A percentile compares a stretch with the other conserved stretches of the same genome.
These are phyloP conservation scores for Tuber melanosporum DNA, from an alignment of 495 filamentous ascomycete genomes.

Conservation along the genomic window DNA sequence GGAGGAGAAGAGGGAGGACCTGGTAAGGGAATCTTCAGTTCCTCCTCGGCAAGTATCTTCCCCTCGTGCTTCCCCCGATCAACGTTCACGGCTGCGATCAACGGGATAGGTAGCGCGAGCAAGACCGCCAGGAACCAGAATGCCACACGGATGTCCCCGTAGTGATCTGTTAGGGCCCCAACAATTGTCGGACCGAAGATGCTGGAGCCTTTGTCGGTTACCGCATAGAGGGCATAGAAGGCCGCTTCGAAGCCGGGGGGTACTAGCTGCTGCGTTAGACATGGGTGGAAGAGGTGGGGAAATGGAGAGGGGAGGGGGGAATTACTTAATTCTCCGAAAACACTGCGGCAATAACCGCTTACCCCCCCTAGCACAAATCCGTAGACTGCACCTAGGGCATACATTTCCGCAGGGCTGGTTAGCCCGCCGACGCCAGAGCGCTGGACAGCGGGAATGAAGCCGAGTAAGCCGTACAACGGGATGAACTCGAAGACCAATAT, in stretches of 20 bases:
- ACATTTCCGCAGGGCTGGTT: slow-evolving; percentile 96
- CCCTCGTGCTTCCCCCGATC: slow-evolving; percentile 79
- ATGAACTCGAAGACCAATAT: slow-evolving; percentile 87
- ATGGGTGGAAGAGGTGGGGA: background rate
- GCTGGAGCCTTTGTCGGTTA: slow-evolving; percentile 94
- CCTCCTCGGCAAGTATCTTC: slow-evolving; percentile 36
- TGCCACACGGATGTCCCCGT: slow-evolving; percentile 83
- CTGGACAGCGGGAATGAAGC: slow-evolving; percentile 76
- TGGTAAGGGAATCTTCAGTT: slow-evolving; percentile 28
- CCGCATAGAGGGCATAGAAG: slow-evolving; percentile 93
- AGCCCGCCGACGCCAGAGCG: slow-evolving; percentile 71
- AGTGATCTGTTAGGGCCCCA: slow-evolving; percentile 79
- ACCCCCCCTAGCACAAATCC: slow-evolving; percentile 89
- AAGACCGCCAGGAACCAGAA: slow-evolving; percentile 87
- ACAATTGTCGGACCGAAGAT: slow-evolving; percentile 93
- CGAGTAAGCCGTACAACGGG: slow-evolving; percentile 81
- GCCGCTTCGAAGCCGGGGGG: slow-evolving; percentile 91
- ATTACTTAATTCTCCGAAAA: slow-evolving; percentile 72
- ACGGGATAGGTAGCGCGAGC: slow-evolving; percentile 70
- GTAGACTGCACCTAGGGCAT: slow-evolving; percentile 81
- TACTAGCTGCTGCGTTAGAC: slow-evolving; percentile 45
- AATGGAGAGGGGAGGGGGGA: background rate
- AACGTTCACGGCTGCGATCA: slow-evolving; percentile 83
- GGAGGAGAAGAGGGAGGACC: slow-evolving; percentile 5
- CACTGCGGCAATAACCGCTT: slow-evolving; percentile 85